Conservation (phyloP, 768 basidiomycete species). For the Phylloporus sp. region DNA sequence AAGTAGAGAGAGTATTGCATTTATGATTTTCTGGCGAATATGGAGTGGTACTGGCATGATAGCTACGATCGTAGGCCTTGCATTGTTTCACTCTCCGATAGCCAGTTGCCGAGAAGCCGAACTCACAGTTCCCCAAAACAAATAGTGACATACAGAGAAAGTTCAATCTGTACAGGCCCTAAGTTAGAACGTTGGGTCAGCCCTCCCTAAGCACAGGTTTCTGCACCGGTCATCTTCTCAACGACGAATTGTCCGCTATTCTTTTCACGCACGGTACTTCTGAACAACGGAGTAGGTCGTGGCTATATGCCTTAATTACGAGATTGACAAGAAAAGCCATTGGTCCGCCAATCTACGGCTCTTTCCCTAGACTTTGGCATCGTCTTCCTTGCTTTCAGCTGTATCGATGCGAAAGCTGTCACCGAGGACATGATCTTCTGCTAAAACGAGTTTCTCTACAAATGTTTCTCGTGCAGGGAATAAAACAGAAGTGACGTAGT, state of each 20-base stretch:
- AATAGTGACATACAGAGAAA: too few species aligned
- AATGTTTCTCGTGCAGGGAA: slow-evolving; percentile 27
- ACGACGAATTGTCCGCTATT: slow-evolving; percentile 8
- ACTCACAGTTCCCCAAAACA: too few species aligned
- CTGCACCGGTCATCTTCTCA: slow-evolving; percentile 10
- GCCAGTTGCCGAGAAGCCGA: too few species aligned
- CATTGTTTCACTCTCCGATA: too few species aligned
- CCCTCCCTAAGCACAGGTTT: not conserved
- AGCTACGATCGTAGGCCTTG: too few species aligned
- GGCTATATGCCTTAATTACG: not conserved
- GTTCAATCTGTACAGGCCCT: too few species aligned
- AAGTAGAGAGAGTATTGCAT: too few species aligned
- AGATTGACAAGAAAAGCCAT: slow-evolving; percentile 9
- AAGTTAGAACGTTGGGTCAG: too few species aligned
- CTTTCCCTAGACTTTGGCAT: slow-evolving; percentile 2
- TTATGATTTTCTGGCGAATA: too few species aligned
- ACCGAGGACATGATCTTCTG: slow-evolving; percentile 9
- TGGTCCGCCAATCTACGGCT: slow-evolving; percentile 1
- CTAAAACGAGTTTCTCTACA: slow-evolving; percentile 23
- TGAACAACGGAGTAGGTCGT: not conserved
- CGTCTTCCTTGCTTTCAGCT: not conserved
- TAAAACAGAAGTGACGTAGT: slow-evolving; percentile 23
- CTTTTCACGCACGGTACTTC: not conserved
- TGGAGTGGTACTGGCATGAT: too few species aligned
- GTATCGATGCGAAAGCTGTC: not conserved